Evolutionary conservation across 129 eudicot species (phyloP).

Genomic region (Centrapalus pauciflorus): DNA sequence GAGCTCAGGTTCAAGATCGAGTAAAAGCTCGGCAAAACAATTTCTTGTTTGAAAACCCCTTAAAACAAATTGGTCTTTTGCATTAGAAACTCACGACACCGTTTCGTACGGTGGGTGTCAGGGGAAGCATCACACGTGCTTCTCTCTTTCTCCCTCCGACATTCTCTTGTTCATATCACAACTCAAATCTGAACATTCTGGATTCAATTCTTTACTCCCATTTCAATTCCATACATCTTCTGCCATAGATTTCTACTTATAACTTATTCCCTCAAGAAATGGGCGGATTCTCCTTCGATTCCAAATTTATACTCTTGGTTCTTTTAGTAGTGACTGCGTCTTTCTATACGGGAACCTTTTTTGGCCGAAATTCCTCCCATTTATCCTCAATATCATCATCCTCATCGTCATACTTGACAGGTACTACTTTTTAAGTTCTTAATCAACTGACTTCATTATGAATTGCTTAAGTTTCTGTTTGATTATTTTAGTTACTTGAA

Average conservation of each 20-base stretch:
- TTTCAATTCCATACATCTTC: neutral
- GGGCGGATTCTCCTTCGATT: conserved; percentile 49
- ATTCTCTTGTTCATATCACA: conserved; percentile 4
- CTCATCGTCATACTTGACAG: conserved; percentile 1
- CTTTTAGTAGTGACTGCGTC: conserved; percentile 70
- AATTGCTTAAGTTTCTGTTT: neutral
- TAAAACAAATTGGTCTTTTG: too few relatives aligned
- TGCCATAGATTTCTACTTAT: neutral
- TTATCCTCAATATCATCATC: conserved; percentile 24
- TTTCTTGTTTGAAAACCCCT: too few relatives aligned
- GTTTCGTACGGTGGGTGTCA: neutral
- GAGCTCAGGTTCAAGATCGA: too few relatives aligned
- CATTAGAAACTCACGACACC: too few relatives aligned
- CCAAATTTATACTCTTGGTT: conserved; percentile 37
- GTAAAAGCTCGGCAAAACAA: too few relatives aligned
- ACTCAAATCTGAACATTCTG: neutral
- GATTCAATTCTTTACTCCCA: neutral
- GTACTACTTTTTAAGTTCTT: neutral
- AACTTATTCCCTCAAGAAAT: neutral
- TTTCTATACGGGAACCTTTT: conserved; percentile 74
- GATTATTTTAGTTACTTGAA: neutral
- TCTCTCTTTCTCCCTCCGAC: neutral
- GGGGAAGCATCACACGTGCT: conserved; percentile 9
- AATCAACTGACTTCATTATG: neutral
- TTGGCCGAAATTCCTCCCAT: conserved; percentile 37